These are phyloP conservation scores for Arachis monticola DNA, from an alignment of 331 rosid genomes.

Conservation along the genomic window DNA sequence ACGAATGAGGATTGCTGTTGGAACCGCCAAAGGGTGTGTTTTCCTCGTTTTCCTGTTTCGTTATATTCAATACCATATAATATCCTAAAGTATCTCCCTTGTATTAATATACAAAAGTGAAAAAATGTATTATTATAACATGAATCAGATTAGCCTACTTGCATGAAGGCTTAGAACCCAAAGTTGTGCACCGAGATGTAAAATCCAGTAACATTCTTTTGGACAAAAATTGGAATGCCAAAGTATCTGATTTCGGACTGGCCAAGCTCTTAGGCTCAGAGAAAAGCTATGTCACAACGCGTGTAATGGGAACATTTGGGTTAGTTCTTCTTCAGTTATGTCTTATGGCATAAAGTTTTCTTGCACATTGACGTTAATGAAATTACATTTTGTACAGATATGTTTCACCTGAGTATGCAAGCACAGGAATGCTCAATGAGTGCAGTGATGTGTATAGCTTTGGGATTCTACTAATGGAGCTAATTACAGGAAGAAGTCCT, in stretches of 20 bases:
- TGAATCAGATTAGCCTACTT: constrained; percentile 81
- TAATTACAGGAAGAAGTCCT: constrained; percentile 95
- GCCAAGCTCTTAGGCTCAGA: constrained; percentile 92
- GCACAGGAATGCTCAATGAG: constrained; percentile 99
- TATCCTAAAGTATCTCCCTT: background rate
- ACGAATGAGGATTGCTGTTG: constrained; percentile 92
- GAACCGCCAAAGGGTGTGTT: constrained; percentile 89
- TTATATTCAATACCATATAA: constrained; percentile 5
- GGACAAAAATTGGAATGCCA: constrained; percentile 89
- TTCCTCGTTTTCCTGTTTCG: constrained; percentile 28
- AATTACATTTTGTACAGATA: constrained; percentile 56
- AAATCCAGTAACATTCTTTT: constrained; percentile 96
- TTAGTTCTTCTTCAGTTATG: constrained; percentile 47
- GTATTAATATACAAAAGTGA: background rate
- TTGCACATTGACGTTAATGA: background rate
- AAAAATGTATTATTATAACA: background rate
- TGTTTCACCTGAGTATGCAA: constrained; percentile 97
- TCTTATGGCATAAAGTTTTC: constrained; percentile 9
- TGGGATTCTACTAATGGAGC: constrained; percentile 96
- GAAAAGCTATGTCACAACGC: constrained; percentile 84
- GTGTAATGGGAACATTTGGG: constrained; percentile 99
- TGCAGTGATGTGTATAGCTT: constrained; percentile 92
- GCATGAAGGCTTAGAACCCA: constrained; percentile 98
- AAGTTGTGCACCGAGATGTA: constrained; percentile 96
- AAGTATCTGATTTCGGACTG: constrained; percentile 94